A percentile compares a stretch with the other conserved stretches of the same genome.
phyloP scores from a whole-genome alignment of 2,329 filamentous ascomycete species.

The Colletotrichum lupini region DNA sequence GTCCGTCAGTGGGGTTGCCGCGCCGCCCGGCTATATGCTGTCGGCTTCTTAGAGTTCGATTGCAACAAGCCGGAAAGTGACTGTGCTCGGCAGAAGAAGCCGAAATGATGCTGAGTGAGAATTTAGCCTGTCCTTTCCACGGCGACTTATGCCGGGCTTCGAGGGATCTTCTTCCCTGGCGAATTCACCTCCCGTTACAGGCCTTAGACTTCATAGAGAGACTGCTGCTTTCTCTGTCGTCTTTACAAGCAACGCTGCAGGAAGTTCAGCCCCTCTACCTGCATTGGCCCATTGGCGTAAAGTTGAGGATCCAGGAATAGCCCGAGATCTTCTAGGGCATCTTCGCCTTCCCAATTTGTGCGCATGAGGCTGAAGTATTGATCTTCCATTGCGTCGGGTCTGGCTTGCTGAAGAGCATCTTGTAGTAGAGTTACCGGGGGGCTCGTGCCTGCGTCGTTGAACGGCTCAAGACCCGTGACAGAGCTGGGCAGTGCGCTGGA shows the following conservation, averaged over 20 bases:
- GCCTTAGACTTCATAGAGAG: background rate
- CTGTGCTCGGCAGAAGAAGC: slow-evolving; percentile 15
- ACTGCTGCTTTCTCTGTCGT: too few species aligned
- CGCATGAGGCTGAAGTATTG: slow-evolving; percentile 48
- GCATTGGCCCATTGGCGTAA: slow-evolving; percentile 40
- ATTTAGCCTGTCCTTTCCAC: background rate
- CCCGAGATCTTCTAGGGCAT: slow-evolving; percentile 47
- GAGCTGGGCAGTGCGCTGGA: background rate
- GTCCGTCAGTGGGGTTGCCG: slow-evolving; percentile 13
- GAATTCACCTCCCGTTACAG: background rate
- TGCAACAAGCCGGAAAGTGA: background rate
- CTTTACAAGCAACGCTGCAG: slow-evolving; percentile 42
- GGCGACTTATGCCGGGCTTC: background rate
- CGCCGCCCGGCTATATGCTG: slow-evolving; percentile 16
- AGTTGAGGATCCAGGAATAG: slow-evolving; percentile 46
- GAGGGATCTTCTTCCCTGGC: too few species aligned
- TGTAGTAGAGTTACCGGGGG: background rate
- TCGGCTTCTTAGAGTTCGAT: slow-evolving; percentile 10
- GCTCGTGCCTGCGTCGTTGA: background rate
- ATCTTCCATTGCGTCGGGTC: slow-evolving; percentile 45
- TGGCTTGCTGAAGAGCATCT: slow-evolving; percentile 11
- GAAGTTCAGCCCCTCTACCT: slow-evolving; percentile 44
- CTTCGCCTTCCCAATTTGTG: slow-evolving; percentile 50
- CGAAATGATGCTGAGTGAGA: background rate
- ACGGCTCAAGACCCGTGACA: slow-evolving; percentile 12